Percentiles rank a stretch among this genome's conserved stretches.
Evolutionary conservation across 352 stramenopile species (phyloP).

Genomic region (Globisporangium uncinulatum): DNA sequence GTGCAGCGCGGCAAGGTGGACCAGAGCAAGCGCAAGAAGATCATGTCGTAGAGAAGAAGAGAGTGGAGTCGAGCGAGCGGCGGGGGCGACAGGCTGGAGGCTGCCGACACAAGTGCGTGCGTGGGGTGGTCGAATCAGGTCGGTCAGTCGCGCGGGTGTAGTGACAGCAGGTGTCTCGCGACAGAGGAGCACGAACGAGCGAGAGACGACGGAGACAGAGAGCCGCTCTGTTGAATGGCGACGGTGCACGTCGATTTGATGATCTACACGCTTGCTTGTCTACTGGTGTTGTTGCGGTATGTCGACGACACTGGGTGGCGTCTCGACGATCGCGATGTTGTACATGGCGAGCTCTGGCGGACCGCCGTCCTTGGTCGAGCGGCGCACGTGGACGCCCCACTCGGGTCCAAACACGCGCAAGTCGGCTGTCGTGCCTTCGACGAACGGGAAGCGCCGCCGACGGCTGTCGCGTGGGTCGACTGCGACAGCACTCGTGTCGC

Average conservation of each 20-base stretch:
- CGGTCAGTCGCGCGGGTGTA: background rate
- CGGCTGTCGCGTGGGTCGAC: constrained; percentile 12
- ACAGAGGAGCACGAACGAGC: background rate
- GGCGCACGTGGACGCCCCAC: constrained; percentile 51
- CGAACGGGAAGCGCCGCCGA: constrained; percentile 26
- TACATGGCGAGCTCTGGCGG: constrained; percentile 26
- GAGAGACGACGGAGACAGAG: constrained; percentile 1
- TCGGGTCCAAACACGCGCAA: constrained; percentile 44
- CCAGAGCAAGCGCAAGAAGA: constrained; percentile 80
- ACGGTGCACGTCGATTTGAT: constrained; percentile 1
- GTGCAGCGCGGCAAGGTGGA: constrained; percentile 91
- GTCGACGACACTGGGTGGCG: constrained; percentile 10
- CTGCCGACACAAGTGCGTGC: background rate
- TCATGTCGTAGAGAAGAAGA: constrained; percentile 40
- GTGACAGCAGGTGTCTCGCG: background rate
- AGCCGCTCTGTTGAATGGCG: constrained; percentile 1
- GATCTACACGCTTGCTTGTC: background rate
- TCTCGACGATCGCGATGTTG: constrained; percentile 47
- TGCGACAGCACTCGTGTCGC: constrained; percentile 11
- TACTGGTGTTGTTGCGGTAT: constrained; percentile 15
- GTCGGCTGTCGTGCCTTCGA: constrained; percentile 35
- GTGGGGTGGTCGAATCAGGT: background rate
- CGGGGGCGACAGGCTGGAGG: background rate
- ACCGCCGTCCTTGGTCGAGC: constrained; percentile 5
- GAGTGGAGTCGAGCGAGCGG: background rate